Percentiles rank a stretch among this genome's conserved stretches.
Conservation (phyloP, 768 basidiomycete species). For the Trametes sanguinea region DNA sequence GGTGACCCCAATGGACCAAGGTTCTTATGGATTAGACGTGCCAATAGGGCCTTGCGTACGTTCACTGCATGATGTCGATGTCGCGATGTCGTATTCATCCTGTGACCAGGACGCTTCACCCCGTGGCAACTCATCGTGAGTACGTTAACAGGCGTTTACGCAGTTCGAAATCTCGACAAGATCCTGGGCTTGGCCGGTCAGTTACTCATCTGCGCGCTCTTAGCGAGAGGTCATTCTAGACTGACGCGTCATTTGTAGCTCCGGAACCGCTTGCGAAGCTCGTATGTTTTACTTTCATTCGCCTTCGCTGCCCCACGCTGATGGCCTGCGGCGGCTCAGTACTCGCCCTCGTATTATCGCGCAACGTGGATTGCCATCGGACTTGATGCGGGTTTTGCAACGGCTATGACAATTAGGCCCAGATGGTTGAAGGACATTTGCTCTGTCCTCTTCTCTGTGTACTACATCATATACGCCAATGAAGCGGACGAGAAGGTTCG, state of each 20-base stretch:
- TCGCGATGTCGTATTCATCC: not conserved
- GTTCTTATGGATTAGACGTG: constrained; percentile 59
- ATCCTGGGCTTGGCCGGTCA: constrained; percentile 79
- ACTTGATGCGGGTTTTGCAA: constrained; percentile 96
- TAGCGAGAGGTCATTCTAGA: not conserved
- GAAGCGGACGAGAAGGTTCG: constrained; percentile 96
- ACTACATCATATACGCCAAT: constrained; percentile 87
- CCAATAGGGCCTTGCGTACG: constrained; percentile 65
- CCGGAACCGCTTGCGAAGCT: constrained; percentile 92
- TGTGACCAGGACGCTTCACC: constrained; percentile 68
- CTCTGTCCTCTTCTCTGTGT: constrained; percentile 81
- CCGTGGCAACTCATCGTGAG: constrained; percentile 96
- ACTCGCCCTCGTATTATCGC: constrained; percentile 90
- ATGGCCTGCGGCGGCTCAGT: constrained; percentile 45
- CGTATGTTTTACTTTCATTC: constrained; percentile 47
- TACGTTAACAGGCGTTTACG: constrained; percentile 84
- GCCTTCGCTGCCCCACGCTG: constrained; percentile 8
- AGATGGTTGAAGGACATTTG: constrained; percentile 90
- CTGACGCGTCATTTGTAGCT: constrained; percentile 46
- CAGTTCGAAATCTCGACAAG: constrained; percentile 81
- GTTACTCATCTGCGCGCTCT: constrained; percentile 29
- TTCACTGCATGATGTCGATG: constrained; percentile 1
- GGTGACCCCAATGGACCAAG: constrained; percentile 68
- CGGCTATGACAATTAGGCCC: constrained; percentile 89
- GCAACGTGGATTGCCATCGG: constrained; percentile 95